Evolutionary conservation across 2,329 filamentous ascomycete species (phyloP), one percentile per base, ranked within the genome.

Genomic region (Epichloe sp.): DNA sequence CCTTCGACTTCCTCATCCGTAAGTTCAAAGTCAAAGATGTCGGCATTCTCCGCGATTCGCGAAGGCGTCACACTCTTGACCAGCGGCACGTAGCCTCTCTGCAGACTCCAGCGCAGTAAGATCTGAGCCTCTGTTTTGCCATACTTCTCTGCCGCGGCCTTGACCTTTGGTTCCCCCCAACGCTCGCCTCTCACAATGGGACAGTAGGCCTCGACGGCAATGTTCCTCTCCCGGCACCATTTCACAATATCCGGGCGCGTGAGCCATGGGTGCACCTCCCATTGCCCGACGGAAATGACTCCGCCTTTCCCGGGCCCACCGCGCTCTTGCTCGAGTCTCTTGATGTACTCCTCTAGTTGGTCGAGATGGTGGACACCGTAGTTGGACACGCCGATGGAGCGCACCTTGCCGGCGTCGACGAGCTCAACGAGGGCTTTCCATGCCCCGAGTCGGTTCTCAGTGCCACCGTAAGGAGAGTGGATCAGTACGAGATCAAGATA

Each of bases 241-340:
- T 78, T 71, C 8, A 83, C 81, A 54, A 96, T 88, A 61, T 95
- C 88, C 21, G 75, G 71, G n/a, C 89, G 76, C 8, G 82, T 75
- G 42, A 89, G 79, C 89, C 88, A 96, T 1, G 90, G 90, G 67
- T 96, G 90, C 11, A 96, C 71, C 68, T 96, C 90, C 68, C 85
- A 88, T 68, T 95, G 90, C 41, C 88, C 89, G 38, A 95, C 85
- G 54, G 83, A 85, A 60, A 95, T 77, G 41, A 87, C 71, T 23
- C 87, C 87, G 44, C 79, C 82, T 57, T 80, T 82, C 10, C 82
- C 83, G 52, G 72, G 69, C 1, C 79, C 80, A 44, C 80, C 75
- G 43, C 77, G 75, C 64, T 80, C 78, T 17, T 64, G 62, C 60
- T 86, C 83, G 0, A 83, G 75, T 63, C 83, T 78, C 49, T 68